Evolutionary conservation across 2,329 filamentous ascomycete species (phyloP), one percentile per base, ranked within the genome.

Genomic region (Sporothrix sp.): DNA sequence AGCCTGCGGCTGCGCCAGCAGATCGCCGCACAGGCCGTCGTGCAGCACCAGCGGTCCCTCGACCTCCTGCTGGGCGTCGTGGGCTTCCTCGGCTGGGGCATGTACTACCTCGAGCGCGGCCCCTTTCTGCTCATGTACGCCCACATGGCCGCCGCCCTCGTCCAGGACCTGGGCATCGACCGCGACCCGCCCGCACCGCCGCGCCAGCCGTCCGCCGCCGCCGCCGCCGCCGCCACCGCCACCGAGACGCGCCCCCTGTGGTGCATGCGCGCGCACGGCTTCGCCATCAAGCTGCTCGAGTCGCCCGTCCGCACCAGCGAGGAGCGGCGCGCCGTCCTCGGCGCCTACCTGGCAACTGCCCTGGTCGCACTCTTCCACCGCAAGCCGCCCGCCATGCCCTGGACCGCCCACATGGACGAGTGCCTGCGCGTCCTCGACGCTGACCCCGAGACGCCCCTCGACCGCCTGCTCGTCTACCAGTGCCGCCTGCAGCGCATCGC

Each of bases 331-430:
- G 50, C 38, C 16, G 44, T 52, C 4, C 38, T 52, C 16, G 44
- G 44, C 7, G 38, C 50, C 13, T 52, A 48, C 18, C 44, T 52
- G 3, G 27, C 48, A 1, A 52, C 50, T 3, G 50, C 21, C 37
- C 32, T 48, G 8, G 44, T 52, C 16, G 32, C 37, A 4, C 23
- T 44, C 16, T 52, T 54, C 28, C 52, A 54, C 50, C 39, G 47
- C 20, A 70, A 70, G 43, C 66, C 71, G 44, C 74, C 79, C 47
- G 58, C 69, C 2, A 64, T 82, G 40, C 67, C 65, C 4, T 84
- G 79, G 79, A 79, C 72, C 1, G 57, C 72, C 1, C 71, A 79
- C 48, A 72, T 83, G 67, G 76, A 80, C 28, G 76, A 81, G 23
- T 76, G 71, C 28, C 63, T 82, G 1, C 62, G 68, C 3, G 56